These are phyloP conservation scores for Grigorovia yakushimaensis DNA, from an alignment of 805 yeast genomes.

Conservation along the genomic window DNA sequence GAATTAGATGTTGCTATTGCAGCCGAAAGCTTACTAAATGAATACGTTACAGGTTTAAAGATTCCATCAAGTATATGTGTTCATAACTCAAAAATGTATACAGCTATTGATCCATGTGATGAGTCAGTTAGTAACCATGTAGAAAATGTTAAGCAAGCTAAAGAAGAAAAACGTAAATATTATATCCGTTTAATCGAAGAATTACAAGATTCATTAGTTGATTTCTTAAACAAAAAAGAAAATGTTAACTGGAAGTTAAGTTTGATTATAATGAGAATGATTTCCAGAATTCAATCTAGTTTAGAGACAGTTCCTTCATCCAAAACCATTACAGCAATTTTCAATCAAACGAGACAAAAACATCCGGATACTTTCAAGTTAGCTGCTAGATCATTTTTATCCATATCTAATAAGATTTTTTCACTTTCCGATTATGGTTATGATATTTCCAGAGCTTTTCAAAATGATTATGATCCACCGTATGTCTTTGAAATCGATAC, in stretches of 20 bases:
- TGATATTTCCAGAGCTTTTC: slow-evolving; percentile 35
- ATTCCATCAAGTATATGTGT: slow-evolving; percentile 48
- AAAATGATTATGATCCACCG: slow-evolving; percentile 34
- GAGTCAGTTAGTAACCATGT: slow-evolving; percentile 44
- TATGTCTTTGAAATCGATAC: slow-evolving; percentile 38
- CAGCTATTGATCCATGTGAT: slow-evolving; percentile 45
- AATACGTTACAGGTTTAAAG: slow-evolving; percentile 33
- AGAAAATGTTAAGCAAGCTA: slow-evolving; percentile 49
- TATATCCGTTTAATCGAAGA: slow-evolving; percentile 35
- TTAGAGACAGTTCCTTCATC: slow-evolving; percentile 38
- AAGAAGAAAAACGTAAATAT: slow-evolving; percentile 42
- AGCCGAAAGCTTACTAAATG: slow-evolving; percentile 44
- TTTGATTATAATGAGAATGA: slow-evolving; percentile 38
- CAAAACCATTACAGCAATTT: slow-evolving; percentile 35
- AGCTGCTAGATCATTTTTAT: slow-evolving; percentile 52
- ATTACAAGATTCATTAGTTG: slow-evolving; percentile 34
- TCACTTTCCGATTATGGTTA: slow-evolving; percentile 40
- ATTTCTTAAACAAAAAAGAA: slow-evolving; percentile 11
- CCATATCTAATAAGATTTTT: slow-evolving; percentile 39
- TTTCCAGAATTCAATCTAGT: slow-evolving; percentile 45
- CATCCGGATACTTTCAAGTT: slow-evolving; percentile 61
- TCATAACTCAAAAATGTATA: slow-evolving; percentile 34
- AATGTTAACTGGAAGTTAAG: slow-evolving; percentile 47
- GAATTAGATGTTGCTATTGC: slow-evolving; percentile 43
- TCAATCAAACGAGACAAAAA: slow-evolving; percentile 41